Percentiles rank a stretch among this genome's conserved stretches.
Conservation (phyloP, 345 rosid genomes). For the Corymbia maculata region DNA sequence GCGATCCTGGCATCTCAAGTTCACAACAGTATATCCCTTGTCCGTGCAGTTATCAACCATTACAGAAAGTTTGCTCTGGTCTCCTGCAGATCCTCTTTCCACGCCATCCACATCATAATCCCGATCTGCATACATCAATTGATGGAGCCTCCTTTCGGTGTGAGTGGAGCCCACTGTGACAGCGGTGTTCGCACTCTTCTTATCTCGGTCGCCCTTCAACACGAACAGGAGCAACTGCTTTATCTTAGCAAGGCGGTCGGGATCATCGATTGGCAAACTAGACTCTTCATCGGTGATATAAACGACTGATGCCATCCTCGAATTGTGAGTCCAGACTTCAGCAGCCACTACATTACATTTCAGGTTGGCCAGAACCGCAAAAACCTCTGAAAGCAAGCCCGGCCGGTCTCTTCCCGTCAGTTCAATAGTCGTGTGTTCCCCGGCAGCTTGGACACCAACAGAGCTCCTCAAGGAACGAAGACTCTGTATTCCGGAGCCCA, state of each 20-base stretch:
- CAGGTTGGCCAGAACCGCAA: conserved; percentile 64
- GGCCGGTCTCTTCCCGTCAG: conserved; percentile 75
- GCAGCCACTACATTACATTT: conserved; percentile 70
- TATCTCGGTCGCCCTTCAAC: conserved; percentile 59
- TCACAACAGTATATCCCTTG: conserved; percentile 70
- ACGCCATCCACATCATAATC: conserved; percentile 42
- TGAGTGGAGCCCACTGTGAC: conserved; percentile 66
- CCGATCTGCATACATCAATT: conserved; percentile 84
- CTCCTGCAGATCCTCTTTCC: conserved; percentile 23
- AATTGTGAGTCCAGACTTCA: conserved; percentile 88
- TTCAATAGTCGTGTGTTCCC: conserved; percentile 55
- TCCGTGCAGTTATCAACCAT: conserved; percentile 52
- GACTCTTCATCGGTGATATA: conserved; percentile 51
- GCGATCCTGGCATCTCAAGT: conserved; percentile 58
- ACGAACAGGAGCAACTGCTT: conserved; percentile 56
- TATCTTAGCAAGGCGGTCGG: conserved; percentile 42
- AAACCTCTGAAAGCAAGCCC: conserved; percentile 73
- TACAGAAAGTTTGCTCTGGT: conserved; percentile 29
- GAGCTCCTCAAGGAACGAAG: conserved; percentile 58
- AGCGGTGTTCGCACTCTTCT: conserved; percentile 53
- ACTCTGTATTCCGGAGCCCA: conserved; percentile 49
- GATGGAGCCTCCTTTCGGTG: conserved; percentile 68
- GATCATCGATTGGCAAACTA: conserved; percentile 43
- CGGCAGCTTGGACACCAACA: conserved; percentile 50
- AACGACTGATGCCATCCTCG: conserved; percentile 76